phyloP scores from a whole-genome alignment of 2,329 filamentous ascomycete genomes.

The Fusarium sambucinum region DNA sequence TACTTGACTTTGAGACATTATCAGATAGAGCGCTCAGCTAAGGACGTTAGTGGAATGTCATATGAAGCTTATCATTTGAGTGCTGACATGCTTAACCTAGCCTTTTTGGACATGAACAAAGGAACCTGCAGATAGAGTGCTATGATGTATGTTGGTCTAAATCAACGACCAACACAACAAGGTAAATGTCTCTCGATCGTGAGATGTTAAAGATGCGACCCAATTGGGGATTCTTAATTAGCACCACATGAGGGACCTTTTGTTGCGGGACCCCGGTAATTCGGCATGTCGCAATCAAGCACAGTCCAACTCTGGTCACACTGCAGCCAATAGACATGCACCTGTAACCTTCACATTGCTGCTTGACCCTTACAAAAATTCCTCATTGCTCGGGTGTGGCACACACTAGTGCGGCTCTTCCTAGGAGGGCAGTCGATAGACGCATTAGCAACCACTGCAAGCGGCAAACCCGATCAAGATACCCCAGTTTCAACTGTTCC shows the following conservation, averaged over 20 bases:
- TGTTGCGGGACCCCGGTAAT: conserved; percentile 14
- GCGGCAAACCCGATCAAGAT: background rate
- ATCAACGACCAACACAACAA: background rate
- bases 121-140: background rate
- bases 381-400: background rate
- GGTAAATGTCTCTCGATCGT: conserved; percentile 5
- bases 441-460: background rate
- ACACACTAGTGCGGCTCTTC: conserved; percentile 3
- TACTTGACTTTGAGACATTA: background rate
- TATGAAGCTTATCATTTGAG: conserved; percentile 16
- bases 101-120: background rate
- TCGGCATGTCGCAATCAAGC: conserved; percentile 27
- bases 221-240: conserved; percentile 12
- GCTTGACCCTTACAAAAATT: conserved; percentile 18
- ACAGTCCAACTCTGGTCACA: conserved; percentile 8
- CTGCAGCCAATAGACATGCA: background rate
- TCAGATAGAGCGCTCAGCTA: background rate
- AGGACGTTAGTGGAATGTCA: background rate
- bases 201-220: background rate
- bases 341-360: background rate
- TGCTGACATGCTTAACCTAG: conserved; percentile 16
- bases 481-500: conserved; percentile 4
- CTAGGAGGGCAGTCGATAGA: background rate
- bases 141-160: background rate
- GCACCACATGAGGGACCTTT: conserved; percentile 20